Conservation (phyloP, 2,329 filamentous ascomycete genomes). For the Coleophoma crateriformis region DNA sequence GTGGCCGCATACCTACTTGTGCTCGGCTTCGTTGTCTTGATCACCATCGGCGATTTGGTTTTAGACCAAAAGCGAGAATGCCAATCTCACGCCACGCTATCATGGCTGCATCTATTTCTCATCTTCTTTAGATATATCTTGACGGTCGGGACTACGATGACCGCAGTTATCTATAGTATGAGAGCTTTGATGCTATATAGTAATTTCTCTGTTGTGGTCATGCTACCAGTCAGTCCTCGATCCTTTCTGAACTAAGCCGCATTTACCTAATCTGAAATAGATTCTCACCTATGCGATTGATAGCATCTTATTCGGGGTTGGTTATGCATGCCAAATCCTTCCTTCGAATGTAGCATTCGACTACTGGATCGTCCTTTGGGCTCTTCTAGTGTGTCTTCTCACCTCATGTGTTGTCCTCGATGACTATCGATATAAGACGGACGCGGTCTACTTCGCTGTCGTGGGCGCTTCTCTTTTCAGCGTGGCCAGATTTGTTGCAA, state of each 20-base stretch:
- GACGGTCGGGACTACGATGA: neutral
- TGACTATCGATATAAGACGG: slow-evolving; percentile 18
- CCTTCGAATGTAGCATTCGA: slow-evolving; percentile 9
- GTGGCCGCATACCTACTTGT: slow-evolving; percentile 15
- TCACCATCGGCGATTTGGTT: slow-evolving; percentile 8
- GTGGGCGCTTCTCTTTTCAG: slow-evolving; percentile 14
- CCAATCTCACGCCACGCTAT: slow-evolving; percentile 6
- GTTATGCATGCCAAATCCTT: slow-evolving; percentile 9
- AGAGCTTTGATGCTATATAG: slow-evolving; percentile 14
- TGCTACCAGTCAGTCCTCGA: slow-evolving; percentile 16
- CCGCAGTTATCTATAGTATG: slow-evolving; percentile 15
- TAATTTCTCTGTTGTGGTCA: slow-evolving; percentile 19
- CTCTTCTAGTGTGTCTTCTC: slow-evolving; percentile 10
- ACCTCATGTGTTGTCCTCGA: slow-evolving; percentile 6
- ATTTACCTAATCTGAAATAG: slow-evolving; percentile 9
- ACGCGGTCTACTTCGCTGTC: slow-evolving; percentile 11
- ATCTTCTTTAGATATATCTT: slow-evolving; percentile 11
- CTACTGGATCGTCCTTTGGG: slow-evolving; percentile 7
- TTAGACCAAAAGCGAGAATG: slow-evolving; percentile 5
- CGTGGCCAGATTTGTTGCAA: slow-evolving; percentile 15
- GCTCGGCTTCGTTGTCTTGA: slow-evolving; percentile 7
- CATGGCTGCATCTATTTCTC: slow-evolving; percentile 6
- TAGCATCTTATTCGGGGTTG: slow-evolving; percentile 16
- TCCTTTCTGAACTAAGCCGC: neutral
- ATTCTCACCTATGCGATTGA: slow-evolving; percentile 22